Evolutionary conservation across 2,329 filamentous ascomycete genomes (phyloP).

Genomic region (Xylariaceae sp.): DNA sequence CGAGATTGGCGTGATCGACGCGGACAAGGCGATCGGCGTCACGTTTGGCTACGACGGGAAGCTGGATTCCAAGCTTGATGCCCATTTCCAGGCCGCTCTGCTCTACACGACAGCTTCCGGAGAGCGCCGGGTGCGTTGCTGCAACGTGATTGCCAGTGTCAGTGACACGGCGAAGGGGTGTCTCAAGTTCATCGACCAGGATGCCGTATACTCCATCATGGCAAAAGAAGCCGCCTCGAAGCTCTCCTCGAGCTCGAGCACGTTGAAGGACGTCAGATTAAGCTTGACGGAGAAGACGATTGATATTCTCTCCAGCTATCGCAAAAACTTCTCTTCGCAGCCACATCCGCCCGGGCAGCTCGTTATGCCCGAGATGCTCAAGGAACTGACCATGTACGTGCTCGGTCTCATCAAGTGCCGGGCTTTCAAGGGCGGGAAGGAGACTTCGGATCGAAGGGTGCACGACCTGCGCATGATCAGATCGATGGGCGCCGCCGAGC

Average conservation of each 20-base stretch:
- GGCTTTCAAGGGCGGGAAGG: conserved; percentile 87
- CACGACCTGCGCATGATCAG: conserved; percentile 89
- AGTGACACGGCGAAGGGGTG: conserved; percentile 76
- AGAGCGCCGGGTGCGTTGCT: conserved; percentile 84
- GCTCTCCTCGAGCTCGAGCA: conserved; percentile 61
- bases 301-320: conserved; percentile 84
- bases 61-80: conserved; percentile 92
- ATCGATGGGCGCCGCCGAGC: conserved; percentile 77
- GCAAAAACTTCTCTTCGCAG: conserved; percentile 81
- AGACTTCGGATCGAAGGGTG: conserved; percentile 83
- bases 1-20: conserved; percentile 86
- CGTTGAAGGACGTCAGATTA: conserved; percentile 78
- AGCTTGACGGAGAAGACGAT: conserved; percentile 86
- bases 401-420: conserved; percentile 83
- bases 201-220: conserved; percentile 81
- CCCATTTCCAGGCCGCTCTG: conserved; percentile 92
- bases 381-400: conserved; percentile 96
- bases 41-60: conserved; percentile 96
- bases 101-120: conserved; percentile 90
- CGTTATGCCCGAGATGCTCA: conserved; percentile 90
- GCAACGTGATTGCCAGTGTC: conserved; percentile 88
- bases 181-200: conserved; percentile 93
- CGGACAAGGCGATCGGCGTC: conserved; percentile 87
- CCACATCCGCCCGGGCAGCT: conserved; percentile 86
- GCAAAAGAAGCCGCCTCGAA: conserved; percentile 93